Evolutionary conservation across 257 asterid genomes (phyloP).

Genomic region (Jasminum sambac): DNA sequence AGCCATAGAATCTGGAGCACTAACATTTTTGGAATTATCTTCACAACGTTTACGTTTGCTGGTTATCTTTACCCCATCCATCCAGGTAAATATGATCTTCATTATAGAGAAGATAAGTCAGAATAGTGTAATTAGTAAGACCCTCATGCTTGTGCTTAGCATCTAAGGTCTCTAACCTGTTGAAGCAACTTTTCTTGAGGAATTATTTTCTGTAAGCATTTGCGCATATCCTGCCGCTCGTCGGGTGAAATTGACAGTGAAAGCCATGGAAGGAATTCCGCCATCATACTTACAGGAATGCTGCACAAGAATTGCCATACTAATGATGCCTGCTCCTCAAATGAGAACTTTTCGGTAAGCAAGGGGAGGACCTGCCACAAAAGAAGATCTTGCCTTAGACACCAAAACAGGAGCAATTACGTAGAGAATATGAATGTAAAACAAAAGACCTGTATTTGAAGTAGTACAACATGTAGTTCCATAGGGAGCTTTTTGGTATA

Average conservation of each 20-base stretch:
- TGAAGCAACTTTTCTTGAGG: conserved; percentile 88
- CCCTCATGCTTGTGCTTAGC: conserved; percentile 10
- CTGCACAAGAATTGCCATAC: conserved; percentile 99
- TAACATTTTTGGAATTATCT: conserved; percentile 37
- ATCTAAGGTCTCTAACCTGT: conserved; percentile 57
- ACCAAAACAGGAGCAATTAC: conserved; percentile 11
- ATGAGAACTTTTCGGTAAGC: conserved; percentile 83
- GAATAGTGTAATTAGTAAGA: conserved; percentile 28
- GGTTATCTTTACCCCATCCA: conserved; percentile 75
- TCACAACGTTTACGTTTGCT: conserved; percentile 78
- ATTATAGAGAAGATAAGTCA: conserved; percentile 38
- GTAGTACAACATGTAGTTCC: conserved; percentile 1
- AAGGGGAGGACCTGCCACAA: conserved; percentile 76
- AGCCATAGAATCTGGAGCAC: conserved; percentile 23
- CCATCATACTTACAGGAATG: conserved; percentile 98
- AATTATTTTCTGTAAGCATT: conserved; percentile 77
- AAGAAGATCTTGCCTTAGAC: conserved; percentile 13
- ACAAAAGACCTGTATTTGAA: conserved; percentile 7
- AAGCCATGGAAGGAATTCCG: conserved; percentile 98
- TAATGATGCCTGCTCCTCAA: conserved; percentile 94
- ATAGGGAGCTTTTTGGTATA: too few species aligned
- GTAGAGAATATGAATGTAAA: conserved; percentile 8
- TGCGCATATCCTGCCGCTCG: conserved; percentile 85
- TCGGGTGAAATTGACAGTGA: conserved; percentile 80
- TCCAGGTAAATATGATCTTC: conserved; percentile 92